A percentile compares a stretch with the other conserved stretches of the same genome.
Conservation (phyloP, 192 early-diverging fungal species). For the Nowakowskiella sp. region DNA sequence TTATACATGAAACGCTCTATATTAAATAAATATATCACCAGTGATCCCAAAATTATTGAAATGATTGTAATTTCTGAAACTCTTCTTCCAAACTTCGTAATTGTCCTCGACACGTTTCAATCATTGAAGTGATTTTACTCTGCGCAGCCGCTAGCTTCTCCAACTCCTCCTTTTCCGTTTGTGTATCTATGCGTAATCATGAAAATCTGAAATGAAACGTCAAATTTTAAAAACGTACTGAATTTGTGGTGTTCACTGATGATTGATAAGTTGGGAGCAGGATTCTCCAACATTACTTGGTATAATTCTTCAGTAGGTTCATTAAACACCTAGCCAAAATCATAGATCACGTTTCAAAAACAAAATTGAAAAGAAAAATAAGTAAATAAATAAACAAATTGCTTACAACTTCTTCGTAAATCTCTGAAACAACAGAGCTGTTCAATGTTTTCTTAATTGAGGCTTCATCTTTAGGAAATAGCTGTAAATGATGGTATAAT, state of each 20-base stretch:
- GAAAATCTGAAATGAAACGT: not conserved
- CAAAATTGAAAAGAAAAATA: not conserved
- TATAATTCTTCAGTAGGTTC: slow-evolving; percentile 74
- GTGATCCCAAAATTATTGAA: not conserved
- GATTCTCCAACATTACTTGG: slow-evolving; percentile 45
- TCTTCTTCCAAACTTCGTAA: slow-evolving; percentile 36
- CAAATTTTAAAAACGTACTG: slow-evolving; percentile 19
- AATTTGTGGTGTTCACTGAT: slow-evolving; percentile 34
- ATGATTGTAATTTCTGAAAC: slow-evolving; percentile 16
- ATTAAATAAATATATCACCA: too few relatives aligned
- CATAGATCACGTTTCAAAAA: not conserved
- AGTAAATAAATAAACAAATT: slow-evolving; percentile 32
- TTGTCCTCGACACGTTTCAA: slow-evolving; percentile 41
- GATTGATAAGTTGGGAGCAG: slow-evolving; percentile 39
- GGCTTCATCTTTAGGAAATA: slow-evolving; percentile 78
- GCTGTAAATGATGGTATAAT: slow-evolving; percentile 81
- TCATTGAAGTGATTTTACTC: slow-evolving; percentile 46
- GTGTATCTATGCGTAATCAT: slow-evolving; percentile 17
- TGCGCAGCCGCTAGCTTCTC: slow-evolving; percentile 51
- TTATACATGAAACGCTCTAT: too few relatives aligned
- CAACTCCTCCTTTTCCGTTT: slow-evolving; percentile 64
- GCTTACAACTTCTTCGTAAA: slow-evolving; percentile 76
- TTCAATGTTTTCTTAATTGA: slow-evolving; percentile 42
- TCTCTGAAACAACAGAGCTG: slow-evolving; percentile 63
- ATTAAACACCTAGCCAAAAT: slow-evolving; percentile 55